These are phyloP conservation scores for Gnomoniopsis sp. DNA, from an alignment of 2,329 filamentous ascomycete species.

Conservation along the genomic window DNA sequence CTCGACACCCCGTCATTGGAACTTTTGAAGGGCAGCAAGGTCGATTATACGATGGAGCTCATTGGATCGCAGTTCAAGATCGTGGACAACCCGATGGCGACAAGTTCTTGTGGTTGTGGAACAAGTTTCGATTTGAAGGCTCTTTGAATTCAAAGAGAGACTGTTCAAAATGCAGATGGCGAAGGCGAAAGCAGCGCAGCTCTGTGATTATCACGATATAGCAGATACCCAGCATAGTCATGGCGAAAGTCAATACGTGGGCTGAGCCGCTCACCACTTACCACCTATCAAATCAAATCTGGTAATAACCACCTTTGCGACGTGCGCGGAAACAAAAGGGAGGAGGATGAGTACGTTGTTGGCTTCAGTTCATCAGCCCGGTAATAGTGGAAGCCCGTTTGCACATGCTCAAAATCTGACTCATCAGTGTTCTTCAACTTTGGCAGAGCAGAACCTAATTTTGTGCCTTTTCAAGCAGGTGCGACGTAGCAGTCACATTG, in stretches of 20 bases:
- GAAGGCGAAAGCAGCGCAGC: background rate
- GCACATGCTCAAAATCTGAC: too few species aligned
- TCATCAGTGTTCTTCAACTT: too few species aligned
- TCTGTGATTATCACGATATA: background rate
- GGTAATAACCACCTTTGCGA: too few species aligned
- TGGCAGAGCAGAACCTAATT: too few species aligned
- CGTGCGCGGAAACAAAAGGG: background rate
- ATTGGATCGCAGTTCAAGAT: conserved; percentile 92
- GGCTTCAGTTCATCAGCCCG: too few species aligned
- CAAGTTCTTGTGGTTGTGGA: conserved; percentile 93
- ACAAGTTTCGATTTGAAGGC: conserved; percentile 94
- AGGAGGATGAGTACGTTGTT: too few species aligned
- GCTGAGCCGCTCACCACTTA: background rate
- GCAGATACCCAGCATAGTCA: background rate
- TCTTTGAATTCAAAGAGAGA: conserved; percentile 34
- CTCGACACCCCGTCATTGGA: conserved; percentile 86
- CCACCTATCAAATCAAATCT: background rate
- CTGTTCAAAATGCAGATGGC: background rate
- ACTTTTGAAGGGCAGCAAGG: conserved; percentile 85
- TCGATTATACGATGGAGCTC: conserved; percentile 95
- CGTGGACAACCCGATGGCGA: conserved; percentile 85
- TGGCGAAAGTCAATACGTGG: background rate
- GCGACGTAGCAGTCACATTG: too few species aligned
- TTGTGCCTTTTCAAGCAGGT: too few species aligned
- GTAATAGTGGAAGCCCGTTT: too few species aligned